phyloP scores from a whole-genome alignment of 2,329 filamentous ascomycete species.

The Pseudohalonectria lignicola region DNA sequence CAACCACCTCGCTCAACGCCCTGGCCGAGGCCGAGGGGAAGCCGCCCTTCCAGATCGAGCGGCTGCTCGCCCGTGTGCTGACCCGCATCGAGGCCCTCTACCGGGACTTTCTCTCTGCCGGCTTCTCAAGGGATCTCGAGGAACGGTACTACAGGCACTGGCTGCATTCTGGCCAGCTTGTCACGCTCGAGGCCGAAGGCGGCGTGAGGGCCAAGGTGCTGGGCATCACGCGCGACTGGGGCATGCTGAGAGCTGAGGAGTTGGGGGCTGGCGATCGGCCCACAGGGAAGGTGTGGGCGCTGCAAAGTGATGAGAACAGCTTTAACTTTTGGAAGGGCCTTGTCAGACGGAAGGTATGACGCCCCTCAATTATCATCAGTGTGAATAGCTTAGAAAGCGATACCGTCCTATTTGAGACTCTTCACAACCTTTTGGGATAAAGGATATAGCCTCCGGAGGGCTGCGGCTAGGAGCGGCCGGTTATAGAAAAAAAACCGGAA shows the following conservation, averaged over 20 bases:
- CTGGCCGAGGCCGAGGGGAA: slow-evolving; percentile 42
- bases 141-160: slow-evolving; percentile 69
- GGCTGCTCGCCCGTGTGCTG: slow-evolving; percentile 70
- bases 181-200: slow-evolving; percentile 70
- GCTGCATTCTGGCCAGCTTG: slow-evolving; percentile 67
- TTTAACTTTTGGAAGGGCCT: slow-evolving; percentile 95
- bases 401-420: background rate
- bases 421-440: no score
- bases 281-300: slow-evolving; percentile 67
- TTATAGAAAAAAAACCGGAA: no score
- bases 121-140: slow-evolving; percentile 67
- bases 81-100: slow-evolving; percentile 72
- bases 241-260: slow-evolving; percentile 76
- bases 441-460: no score
- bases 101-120: slow-evolving; percentile 57
- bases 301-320: slow-evolving; percentile 96
- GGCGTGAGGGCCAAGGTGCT: slow-evolving; percentile 65
- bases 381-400: background rate
- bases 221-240: slow-evolving; percentile 89
- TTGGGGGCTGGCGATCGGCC: slow-evolving; percentile 58
- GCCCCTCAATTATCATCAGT: no score
- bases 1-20: slow-evolving; percentile 77
- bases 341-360: slow-evolving; percentile 66
- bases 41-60: slow-evolving; percentile 59
- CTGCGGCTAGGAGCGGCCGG: no score